Conservation (phyloP, 331 rosid genomes). For the Saraca asoca region DNA sequence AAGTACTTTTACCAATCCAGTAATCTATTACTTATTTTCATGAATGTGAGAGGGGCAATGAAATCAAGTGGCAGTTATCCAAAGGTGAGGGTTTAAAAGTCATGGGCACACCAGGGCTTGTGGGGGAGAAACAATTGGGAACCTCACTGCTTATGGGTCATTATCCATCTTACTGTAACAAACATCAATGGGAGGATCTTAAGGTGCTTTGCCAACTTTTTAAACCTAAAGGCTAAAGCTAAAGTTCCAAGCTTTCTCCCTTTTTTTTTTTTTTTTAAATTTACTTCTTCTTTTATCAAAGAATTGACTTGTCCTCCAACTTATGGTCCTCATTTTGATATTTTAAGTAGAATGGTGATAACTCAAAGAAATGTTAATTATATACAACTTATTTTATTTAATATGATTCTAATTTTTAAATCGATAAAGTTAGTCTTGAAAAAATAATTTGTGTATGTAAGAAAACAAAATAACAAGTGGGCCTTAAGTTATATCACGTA, state of each 20-base stretch:
- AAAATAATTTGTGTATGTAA: too few species aligned
- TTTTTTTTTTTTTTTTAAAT: too few species aligned
- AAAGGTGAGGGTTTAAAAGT: conserved; percentile 41
- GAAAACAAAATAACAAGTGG: too few species aligned
- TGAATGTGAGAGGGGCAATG: conserved; percentile 22
- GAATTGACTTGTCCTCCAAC: conserved; percentile 18
- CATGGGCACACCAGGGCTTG: conserved; percentile 29
- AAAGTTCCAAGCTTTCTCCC: conserved; percentile 29
- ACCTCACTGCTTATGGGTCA: conserved; percentile 39
- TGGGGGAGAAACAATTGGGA: conserved; percentile 18
- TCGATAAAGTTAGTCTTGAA: too few species aligned
- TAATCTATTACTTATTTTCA: conserved; percentile 2
- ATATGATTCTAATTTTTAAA: too few species aligned
- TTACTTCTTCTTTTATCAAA: conserved; percentile 33
- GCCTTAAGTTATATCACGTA: too few species aligned
- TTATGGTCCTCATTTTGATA: conserved; percentile 22
- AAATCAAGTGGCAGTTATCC: conserved; percentile 55
- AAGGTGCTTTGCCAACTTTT: conserved; percentile 33
- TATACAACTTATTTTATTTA: too few species aligned
- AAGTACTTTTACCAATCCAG: conserved; percentile 52
- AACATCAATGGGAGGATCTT: conserved; percentile 31
- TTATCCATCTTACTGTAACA: conserved; percentile 33
- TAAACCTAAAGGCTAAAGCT: conserved; percentile 16
- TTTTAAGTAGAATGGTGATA: not conserved
- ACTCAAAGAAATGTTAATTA: too few species aligned